Conservation (phyloP, 2,329 filamentous ascomycete species). For the Cylindrodendrum hubeiense region DNA sequence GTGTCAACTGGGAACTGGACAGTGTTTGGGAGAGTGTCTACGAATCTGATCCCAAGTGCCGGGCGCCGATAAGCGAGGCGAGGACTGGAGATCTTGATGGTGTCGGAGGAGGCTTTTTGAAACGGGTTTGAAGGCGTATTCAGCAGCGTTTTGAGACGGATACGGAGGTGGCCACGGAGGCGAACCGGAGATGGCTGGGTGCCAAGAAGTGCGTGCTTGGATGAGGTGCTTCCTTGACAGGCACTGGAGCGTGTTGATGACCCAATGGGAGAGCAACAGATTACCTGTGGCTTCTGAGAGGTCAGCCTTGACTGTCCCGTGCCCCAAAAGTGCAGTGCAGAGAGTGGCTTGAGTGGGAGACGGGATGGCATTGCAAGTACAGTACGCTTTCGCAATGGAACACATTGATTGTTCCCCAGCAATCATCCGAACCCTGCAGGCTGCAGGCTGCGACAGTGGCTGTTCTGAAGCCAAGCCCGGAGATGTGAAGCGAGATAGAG, state of each 20-base stretch:
- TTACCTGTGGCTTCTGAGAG: background rate
- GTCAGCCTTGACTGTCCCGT: background rate
- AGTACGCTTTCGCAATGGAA: background rate
- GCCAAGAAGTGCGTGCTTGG: background rate
- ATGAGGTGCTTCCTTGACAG: background rate
- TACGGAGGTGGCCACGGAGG: background rate
- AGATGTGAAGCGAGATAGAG: slow-evolving; percentile 4
- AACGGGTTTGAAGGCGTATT: slow-evolving; percentile 11
- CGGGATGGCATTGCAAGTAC: background rate
- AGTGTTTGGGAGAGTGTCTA: background rate
- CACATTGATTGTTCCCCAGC: background rate
- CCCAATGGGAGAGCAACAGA: background rate
- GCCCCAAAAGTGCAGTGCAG: background rate
- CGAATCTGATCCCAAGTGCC: slow-evolving; percentile 8
- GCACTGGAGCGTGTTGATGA: background rate
- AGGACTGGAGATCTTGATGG: background rate
- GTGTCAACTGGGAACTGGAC: background rate
- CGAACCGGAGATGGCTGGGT: background rate
- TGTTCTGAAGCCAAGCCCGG: background rate
- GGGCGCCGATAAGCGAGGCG: slow-evolving; percentile 21
- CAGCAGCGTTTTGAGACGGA: background rate
- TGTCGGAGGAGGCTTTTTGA: slow-evolving; percentile 19
- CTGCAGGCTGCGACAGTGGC: background rate
- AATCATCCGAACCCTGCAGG: background rate
- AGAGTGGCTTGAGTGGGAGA: background rate